These are phyloP conservation scores for Polyporus arcularius DNA, from an alignment of 768 basidiomycete genomes.

Conservation along the genomic window DNA sequence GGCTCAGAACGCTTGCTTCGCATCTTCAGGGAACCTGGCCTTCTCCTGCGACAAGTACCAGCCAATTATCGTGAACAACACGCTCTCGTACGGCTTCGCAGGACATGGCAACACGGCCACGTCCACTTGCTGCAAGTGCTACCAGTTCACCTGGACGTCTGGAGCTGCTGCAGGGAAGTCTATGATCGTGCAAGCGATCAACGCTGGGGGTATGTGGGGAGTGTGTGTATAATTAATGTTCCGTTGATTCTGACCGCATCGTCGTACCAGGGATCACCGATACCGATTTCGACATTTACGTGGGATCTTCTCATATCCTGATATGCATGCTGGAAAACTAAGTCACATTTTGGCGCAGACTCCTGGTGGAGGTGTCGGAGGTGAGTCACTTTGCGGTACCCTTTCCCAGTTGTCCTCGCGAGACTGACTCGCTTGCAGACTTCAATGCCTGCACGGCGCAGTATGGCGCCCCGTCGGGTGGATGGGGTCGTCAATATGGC, in stretches of 20 bases:
- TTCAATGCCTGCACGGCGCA: conserved; percentile 24
- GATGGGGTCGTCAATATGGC: conserved; percentile 19
- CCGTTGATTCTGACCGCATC: neutral
- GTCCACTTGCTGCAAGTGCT: conserved; percentile 25
- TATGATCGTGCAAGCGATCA: conserved; percentile 29
- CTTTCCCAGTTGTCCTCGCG: neutral
- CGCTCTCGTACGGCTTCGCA: conserved; percentile 20
- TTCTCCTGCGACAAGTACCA: conserved; percentile 22
- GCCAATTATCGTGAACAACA: conserved; percentile 23
- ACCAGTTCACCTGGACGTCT: conserved; percentile 29
- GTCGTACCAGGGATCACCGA: conserved; percentile 12
- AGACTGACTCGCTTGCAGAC: neutral
- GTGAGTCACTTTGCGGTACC: neutral
- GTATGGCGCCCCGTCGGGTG: conserved; percentile 20
- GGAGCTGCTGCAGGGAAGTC: conserved; percentile 25
- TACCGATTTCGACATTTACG: conserved; percentile 19
- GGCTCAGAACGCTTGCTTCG: conserved; percentile 22
- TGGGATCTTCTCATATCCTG: neutral
- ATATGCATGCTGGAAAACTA: neutral
- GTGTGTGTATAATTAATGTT: neutral
- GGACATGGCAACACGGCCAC: conserved; percentile 23
- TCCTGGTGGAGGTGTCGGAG: conserved; percentile 27
- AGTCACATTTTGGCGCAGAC: conserved; percentile 11
- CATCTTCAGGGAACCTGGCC: conserved; percentile 14
- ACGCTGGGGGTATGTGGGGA: conserved; percentile 22